Evolutionary conservation across 129 eudicot genomes (phyloP), one percentile per base, ranked within the genome.

Genomic region (Tanacetum coccineum): DNA sequence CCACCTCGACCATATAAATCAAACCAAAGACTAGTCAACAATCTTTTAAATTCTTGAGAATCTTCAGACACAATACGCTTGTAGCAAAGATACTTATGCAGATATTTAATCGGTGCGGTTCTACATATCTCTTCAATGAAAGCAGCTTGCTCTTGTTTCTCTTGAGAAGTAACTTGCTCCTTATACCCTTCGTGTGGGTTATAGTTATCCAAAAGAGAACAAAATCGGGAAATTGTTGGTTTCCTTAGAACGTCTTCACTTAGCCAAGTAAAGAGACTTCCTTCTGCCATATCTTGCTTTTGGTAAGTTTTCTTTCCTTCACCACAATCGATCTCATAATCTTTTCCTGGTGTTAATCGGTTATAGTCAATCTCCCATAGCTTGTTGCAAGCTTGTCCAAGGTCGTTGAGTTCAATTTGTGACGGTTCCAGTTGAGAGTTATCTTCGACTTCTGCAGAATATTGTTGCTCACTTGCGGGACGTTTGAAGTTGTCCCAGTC

Each of bases 121-220:
- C 97, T 87, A 74, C 95, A 82, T 1, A 94, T 89, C 82, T 94
- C 99, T 81, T 94, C 99, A 2, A 89, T 81, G 39, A 94, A 94
- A 26, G 97, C 96, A 74, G 65, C 81, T 71, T 94, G 82, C 76
- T 94, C 99, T 79, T 84, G 93, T 70, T 66, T 86, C 82, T 94
- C 99, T 79, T 94, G 74, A 77, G 84, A 44, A 28, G 99, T 89
- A 50, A 94, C 88, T 62, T 67, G 78, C 78, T 94, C 99, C 76
- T 89, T 94, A 56, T 60, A 81, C 73, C 99, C 99, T 74, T 81
- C 83, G 25, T 94, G 83, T 74, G 99, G 99, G 75, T 94, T 89
- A 70, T 94, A 94, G 55, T 94, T 94, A 60, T 94, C 99, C 19
- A 94, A 79, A 63, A 94, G 95, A 0, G 95, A 80, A 63, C 85